Conservation (phyloP, 2,329 filamentous ascomycete species). For the Magnaporthiopsis rhizophila region DNA sequence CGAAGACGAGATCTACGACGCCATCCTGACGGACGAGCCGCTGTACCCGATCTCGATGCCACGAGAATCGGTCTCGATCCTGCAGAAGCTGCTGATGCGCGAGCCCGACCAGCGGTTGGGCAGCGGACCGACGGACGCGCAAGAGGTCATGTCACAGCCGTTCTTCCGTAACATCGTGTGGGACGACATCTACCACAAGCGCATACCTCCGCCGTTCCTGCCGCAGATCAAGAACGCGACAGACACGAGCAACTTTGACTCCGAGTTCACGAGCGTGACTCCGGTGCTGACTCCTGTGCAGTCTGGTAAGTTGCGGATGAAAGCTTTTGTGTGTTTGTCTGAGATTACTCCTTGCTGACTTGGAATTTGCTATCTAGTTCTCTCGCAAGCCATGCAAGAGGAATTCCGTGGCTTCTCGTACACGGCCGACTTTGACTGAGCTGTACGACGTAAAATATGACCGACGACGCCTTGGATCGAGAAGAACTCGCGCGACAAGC, state of each 20-base stretch:
- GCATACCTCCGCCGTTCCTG: constrained; percentile 79
- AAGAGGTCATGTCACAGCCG: constrained; percentile 97
- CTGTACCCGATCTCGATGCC: constrained; percentile 99
- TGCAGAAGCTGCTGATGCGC: constrained; percentile 92
- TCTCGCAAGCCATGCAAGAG: constrained; percentile 98
- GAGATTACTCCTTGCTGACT: neutral
- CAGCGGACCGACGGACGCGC: constrained; percentile 90
- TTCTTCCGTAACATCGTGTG: constrained; percentile 98
- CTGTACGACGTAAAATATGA: neutral
- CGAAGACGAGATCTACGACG: constrained; percentile 98
- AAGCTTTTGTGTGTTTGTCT: neutral
- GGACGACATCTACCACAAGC: constrained; percentile 98
- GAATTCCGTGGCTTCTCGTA: constrained; percentile 99
- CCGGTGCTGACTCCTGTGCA: constrained; percentile 95
- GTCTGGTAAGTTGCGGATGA: constrained; percentile 64
- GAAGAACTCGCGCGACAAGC: neutral
- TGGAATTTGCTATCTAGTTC: constrained; percentile 45
- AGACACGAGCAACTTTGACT: constrained; percentile 99
- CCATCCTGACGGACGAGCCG: constrained; percentile 93
- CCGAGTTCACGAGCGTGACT: constrained; percentile 96
- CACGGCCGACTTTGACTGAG: constrained; percentile 77
- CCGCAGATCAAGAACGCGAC: constrained; percentile 85
- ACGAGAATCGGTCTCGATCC: constrained; percentile 90
- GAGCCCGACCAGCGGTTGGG: constrained; percentile 91
- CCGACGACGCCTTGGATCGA: neutral